phyloP scores from a whole-genome alignment of 2,329 filamentous ascomycete species.

The Venturia nashicola region DNA sequence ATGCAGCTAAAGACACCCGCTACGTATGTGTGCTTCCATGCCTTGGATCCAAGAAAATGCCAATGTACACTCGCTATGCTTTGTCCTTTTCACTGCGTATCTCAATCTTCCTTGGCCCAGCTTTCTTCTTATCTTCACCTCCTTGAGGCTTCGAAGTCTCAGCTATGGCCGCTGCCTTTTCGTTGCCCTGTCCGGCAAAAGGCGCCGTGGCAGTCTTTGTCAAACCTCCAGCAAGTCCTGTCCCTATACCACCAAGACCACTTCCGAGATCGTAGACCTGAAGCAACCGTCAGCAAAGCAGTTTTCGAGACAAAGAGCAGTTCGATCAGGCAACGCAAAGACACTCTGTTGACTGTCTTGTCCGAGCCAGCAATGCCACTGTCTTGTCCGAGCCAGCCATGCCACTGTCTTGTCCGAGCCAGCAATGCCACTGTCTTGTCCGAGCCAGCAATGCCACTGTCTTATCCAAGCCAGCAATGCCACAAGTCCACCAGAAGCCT shows the following conservation, averaged over 20 bases:
- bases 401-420: too few relatives aligned
- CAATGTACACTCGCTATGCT: neutral
- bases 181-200: neutral
- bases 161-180: neutral
- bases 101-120: constrained; percentile 6
- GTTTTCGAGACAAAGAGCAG: neutral
- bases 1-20: neutral
- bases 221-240: neutral
- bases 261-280: constrained; percentile 7
- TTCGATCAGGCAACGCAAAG: too few relatives aligned
- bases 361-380: too few relatives aligned
- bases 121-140: neutral
- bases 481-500: too few relatives aligned
- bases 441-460: too few relatives aligned
- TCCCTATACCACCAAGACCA: constrained; percentile 5
- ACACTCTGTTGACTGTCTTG: too few relatives aligned
- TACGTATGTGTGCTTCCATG: neutral
- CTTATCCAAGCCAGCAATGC: too few relatives aligned
- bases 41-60: neutral
- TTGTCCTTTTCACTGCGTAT: constrained; percentile 2
- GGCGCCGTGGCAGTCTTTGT: constrained; percentile 7
- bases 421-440: too few relatives aligned
- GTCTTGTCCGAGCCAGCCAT: too few relatives aligned
- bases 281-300: neutral
- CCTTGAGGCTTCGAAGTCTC: neutral